phyloP scores from a whole-genome alignment of 2,329 filamentous ascomycete genomes.

The Talaromyces sp. region DNA sequence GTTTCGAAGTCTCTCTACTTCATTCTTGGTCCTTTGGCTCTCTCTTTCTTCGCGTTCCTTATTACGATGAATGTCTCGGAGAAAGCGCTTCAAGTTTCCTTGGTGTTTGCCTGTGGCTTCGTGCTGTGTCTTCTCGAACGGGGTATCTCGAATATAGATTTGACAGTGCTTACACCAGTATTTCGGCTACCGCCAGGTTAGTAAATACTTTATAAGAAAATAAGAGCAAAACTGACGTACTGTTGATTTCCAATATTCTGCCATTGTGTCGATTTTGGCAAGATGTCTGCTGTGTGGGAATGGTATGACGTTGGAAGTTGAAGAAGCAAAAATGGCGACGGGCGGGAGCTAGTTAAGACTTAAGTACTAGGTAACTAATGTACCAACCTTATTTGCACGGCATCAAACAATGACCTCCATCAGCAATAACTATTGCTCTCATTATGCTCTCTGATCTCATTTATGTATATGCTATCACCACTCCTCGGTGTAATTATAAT shows the following conservation, averaged over 20 bases:
- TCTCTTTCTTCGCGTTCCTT: constrained; percentile 78
- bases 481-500: not conserved
- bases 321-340: not conserved
- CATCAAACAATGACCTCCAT: not conserved
- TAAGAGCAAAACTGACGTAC: constrained; percentile 33
- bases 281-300: not conserved
- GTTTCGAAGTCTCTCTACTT: constrained; percentile 80
- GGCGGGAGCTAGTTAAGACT: constrained; percentile 7
- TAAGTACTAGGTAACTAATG: too few species aligned
- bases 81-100: constrained; percentile 76
- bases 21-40: constrained; percentile 73
- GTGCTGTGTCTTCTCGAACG: constrained; percentile 82
- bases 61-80: constrained; percentile 79
- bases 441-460: too few species aligned
- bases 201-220: not conserved
- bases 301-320: constrained; percentile 3
- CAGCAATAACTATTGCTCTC: not conserved
- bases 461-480: too few species aligned
- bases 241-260: constrained; percentile 98
- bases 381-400: constrained; percentile 8
- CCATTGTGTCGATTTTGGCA: constrained; percentile 54
- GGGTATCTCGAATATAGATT: constrained; percentile 84
- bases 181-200: constrained; percentile 55
- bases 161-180: constrained; percentile 99
- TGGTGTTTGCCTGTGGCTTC: constrained; percentile 83